These are phyloP conservation scores for Diplosphaera chodatii DNA, from an alignment of 139 green algal species.

Conservation along the genomic window DNA sequence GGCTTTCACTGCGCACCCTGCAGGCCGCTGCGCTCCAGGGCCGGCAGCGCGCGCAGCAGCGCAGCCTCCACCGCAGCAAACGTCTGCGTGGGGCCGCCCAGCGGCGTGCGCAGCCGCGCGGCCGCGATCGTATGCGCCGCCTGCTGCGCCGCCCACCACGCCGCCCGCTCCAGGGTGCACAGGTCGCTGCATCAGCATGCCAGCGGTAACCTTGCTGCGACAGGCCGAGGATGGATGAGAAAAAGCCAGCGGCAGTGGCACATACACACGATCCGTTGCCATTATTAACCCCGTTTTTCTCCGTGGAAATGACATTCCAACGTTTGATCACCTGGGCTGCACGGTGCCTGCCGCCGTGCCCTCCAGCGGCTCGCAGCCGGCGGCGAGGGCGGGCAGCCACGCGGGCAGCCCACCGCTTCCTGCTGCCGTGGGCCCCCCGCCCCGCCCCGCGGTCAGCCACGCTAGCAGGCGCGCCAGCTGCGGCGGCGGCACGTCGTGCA, in stretches of 20 bases:
- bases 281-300: no score
- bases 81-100: conserved; percentile 61
- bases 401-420: background rate
- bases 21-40: conserved; percentile 3
- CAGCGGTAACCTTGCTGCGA: background rate
- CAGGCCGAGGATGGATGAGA: no score
- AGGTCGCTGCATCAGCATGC: conserved; percentile 2
- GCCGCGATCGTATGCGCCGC: conserved; percentile 37
- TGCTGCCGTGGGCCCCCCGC: no score
- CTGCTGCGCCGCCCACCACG: conserved; percentile 18
- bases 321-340: background rate
- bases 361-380: background rate
- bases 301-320: no score
- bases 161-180: background rate
- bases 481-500: background rate
- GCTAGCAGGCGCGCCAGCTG: background rate
- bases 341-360: no score
- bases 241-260: no score
- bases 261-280: no score
- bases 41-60: conserved; percentile 21
- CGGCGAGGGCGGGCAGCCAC: background rate
- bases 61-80: conserved; percentile 58
- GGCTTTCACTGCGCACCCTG: background rate
- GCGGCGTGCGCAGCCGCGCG: conserved; percentile 52
- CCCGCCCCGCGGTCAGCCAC: background rate